Evolutionary conservation across 768 basidiomycete genomes (phyloP), one percentile per base, ranked within the genome.

Genomic region (Daedaleopsis sinensis): DNA sequence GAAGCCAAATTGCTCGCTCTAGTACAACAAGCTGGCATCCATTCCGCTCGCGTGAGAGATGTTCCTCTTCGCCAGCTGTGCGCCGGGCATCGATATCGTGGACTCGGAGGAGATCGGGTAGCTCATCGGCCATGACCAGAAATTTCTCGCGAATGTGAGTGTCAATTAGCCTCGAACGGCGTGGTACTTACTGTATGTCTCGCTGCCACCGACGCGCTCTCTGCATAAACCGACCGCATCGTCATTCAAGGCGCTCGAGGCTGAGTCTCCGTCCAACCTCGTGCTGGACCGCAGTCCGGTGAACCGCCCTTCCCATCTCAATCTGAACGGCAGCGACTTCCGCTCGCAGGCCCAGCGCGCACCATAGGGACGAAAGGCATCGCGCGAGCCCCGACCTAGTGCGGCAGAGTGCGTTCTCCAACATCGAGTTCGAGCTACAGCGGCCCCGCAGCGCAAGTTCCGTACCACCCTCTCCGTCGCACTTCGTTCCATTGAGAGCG

Each of bases 401-500:
- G 15, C 56, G 52, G 19, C 65, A 68, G n/a, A 65, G 55, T 55
- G 62, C 61, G 58, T 24, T 66, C n/a, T 46, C 64, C 12, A 59
- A 64, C 2, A 55, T 56, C 37, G 68, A 67, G 39, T 62, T 68
- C 44, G 71, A 63, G 64, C 58, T 59, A 53, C 62, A 65, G 59
- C 71, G 37, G 74, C 78, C n/a, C 72, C 67, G 48, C 68, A 73
- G 59, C 69, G 77, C n/a, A n/a, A n/a, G 23, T 21, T 63, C 79
- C 77, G 57, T 68, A 15, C 84, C 88, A 13, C 76, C 79, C 3
- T 88, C 88, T 0, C 88, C 89, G 5, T 79, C 83, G 3, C 84
- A 87, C 68, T 80, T 75, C 38, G 84, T 82, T 0, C 90, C 13
- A 78, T 91, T 18, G 90, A 91, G 74, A 90, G 88, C 66, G 89